Evolutionary conservation across 495 filamentous ascomycete genomes (phyloP).

Genomic region (Aspergillus sclerotioniger): DNA sequence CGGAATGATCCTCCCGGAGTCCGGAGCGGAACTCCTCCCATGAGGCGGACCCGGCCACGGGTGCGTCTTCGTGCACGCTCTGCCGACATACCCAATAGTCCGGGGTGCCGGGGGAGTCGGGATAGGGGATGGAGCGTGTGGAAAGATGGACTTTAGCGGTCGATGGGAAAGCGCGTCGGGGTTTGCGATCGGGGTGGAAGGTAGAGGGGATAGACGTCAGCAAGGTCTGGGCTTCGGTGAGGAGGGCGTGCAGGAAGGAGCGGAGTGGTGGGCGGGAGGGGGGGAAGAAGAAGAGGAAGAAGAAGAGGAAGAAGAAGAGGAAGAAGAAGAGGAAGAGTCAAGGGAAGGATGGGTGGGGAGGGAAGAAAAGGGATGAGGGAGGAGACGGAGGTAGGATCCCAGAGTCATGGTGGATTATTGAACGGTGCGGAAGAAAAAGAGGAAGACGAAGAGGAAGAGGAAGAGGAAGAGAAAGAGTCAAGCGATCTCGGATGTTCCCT

Average conservation of each 20-base stretch:
- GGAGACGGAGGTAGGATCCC: conserved; percentile 21
- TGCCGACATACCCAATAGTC: conserved; percentile 70
- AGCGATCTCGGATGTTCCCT: too few relatives aligned
- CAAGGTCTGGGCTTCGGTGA: conserved; percentile 58
- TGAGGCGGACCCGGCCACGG: conserved; percentile 56
- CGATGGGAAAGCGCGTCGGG: conserved; percentile 40
- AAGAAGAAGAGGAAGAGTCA: not conserved
- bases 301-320: too few relatives aligned
- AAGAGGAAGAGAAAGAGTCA: too few relatives aligned
- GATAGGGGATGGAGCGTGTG: conserved; percentile 39
- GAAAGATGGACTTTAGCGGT: conserved; percentile 45
- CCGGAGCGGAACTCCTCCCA: conserved; percentile 64
- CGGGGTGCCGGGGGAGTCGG: too few relatives aligned
- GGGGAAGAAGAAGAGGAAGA: not conserved
- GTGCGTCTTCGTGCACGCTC: conserved; percentile 58
- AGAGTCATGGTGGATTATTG: not conserved
- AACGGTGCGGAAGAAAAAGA: too few relatives aligned
- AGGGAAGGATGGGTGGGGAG: conserved; percentile 35
- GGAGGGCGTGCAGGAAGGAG: conserved; percentile 30
- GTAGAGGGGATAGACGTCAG: conserved; percentile 39
- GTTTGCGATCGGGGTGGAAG: conserved; percentile 27
- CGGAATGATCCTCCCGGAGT: conserved; percentile 60
- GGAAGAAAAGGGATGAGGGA: conserved; percentile 29
- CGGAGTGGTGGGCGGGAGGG: conserved; percentile 18
- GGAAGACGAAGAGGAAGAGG: too few relatives aligned